These are phyloP conservation scores for Fusarium hainanense DNA, from an alignment of 2,329 filamentous ascomycete genomes.

Conservation along the genomic window DNA sequence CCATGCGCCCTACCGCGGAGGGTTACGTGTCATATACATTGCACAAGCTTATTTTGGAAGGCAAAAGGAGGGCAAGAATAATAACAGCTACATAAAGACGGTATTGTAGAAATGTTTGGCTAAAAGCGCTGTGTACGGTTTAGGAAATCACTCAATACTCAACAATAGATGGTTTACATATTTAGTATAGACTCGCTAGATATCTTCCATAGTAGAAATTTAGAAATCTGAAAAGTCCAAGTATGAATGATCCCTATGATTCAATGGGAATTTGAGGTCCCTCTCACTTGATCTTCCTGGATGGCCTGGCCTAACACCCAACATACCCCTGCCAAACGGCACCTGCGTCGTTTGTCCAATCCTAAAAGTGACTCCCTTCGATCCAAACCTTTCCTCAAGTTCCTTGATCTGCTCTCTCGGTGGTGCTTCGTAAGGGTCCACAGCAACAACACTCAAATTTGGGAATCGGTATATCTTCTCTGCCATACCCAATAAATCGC, in stretches of 20 bases:
- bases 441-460: conserved; percentile 38
- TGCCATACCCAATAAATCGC: conserved; percentile 40
- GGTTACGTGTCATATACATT: too few species aligned
- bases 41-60: too few species aligned
- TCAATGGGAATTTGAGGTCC: conserved; percentile 39
- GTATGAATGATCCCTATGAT: conserved; percentile 25
- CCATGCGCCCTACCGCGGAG: too few species aligned
- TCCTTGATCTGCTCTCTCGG: conserved; percentile 36
- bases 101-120: accelerated
- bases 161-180: neutral
- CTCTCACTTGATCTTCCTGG: conserved; percentile 22
- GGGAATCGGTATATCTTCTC: conserved; percentile 41
- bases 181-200: neutral
- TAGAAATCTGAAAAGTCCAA: conserved; percentile 29
- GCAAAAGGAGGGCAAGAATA: too few species aligned
- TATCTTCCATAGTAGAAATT: neutral
- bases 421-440: conserved; percentile 42
- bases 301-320: conserved; percentile 43
- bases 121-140: too few species aligned
- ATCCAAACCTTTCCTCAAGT: conserved; percentile 30
- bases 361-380: conserved; percentile 34
- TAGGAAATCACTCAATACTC: neutral
- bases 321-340: conserved; percentile 44
- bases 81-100: too few species aligned
- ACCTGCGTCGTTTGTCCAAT: conserved; percentile 42